Conservation (phyloP, 345 rosid species). For the Syzygium oleosum region DNA sequence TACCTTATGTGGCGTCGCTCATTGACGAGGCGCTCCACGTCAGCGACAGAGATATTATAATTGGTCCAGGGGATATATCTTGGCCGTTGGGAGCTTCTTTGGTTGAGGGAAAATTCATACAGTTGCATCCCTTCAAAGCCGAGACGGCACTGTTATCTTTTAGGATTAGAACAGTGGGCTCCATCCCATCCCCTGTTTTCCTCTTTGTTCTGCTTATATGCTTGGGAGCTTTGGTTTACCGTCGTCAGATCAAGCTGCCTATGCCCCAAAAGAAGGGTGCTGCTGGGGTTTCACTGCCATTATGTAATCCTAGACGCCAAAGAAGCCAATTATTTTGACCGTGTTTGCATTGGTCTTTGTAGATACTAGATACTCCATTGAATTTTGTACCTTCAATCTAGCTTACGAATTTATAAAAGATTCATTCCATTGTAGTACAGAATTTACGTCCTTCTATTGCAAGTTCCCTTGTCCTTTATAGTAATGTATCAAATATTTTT, state of each 20-base stretch:
- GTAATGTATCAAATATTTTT: not conserved
- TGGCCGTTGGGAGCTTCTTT: conserved; percentile 62
- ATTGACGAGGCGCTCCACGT: conserved; percentile 32
- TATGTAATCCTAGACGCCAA: conserved; percentile 24
- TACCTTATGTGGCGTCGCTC: conserved; percentile 38
- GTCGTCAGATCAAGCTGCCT: conserved; percentile 36
- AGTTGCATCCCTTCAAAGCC: conserved; percentile 5
- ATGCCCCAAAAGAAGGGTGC: conserved; percentile 27
- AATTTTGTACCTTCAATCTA: not conserved
- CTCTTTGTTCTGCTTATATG: conserved; percentile 25
- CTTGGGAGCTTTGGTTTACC: conserved; percentile 22
- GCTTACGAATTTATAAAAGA: not conserved
- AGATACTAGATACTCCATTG: not conserved
- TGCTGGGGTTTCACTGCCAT: conserved; percentile 21
- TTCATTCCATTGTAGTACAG: not conserved
- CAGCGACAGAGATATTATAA: conserved; percentile 19
- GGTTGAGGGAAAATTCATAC: conserved; percentile 27
- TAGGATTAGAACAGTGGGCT: not conserved
- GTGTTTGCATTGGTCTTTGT: not conserved
- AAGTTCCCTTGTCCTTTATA: not conserved
- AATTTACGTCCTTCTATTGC: not conserved
- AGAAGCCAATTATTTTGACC: conserved; percentile 11
- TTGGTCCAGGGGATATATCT: conserved; percentile 55
- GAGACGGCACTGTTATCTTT: conserved; percentile 1
- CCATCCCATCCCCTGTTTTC: conserved; percentile 19